Percentiles rank a stretch among this genome's conserved stretches.
Evolutionary conservation across 768 basidiomycete genomes (phyloP).

Genomic region (Agrocybe praecox): DNA sequence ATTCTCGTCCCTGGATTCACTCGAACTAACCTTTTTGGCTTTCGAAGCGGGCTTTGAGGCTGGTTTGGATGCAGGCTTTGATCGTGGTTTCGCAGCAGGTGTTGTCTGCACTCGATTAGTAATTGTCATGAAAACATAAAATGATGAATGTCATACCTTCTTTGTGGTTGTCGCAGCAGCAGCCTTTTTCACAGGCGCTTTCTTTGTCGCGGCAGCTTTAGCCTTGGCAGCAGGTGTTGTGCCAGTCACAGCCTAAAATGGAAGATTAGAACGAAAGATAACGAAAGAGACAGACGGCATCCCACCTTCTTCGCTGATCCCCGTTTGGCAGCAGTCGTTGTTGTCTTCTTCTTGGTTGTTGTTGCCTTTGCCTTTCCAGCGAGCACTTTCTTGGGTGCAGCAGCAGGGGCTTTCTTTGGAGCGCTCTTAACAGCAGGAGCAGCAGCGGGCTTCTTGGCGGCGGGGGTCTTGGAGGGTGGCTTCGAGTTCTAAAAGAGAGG

Average conservation of each 20-base stretch:
- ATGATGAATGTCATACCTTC: constrained; percentile 24
- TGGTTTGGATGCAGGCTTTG: constrained; percentile 36
- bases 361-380: constrained; percentile 30
- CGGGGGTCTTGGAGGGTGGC: constrained; percentile 39
- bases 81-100: constrained; percentile 23
- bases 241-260: constrained; percentile 52
- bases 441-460: constrained; percentile 24
- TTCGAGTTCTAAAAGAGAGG: constrained; percentile 44
- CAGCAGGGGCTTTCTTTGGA: constrained; percentile 6
- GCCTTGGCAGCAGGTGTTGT: constrained; percentile 42
- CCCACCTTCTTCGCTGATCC: constrained; percentile 66
- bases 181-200: constrained; percentile 37
- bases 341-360: constrained; percentile 36
- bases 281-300: not conserved
- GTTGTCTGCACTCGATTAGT: constrained; percentile 8
- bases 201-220: constrained; percentile 39
- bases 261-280: not conserved
- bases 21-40: constrained; percentile 31
- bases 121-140: too few relatives aligned
- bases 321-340: constrained; percentile 43
- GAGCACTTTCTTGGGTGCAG: constrained; percentile 26
- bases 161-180: constrained; percentile 23
- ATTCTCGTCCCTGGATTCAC: not conserved
- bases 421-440: constrained; percentile 30
- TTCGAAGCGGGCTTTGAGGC: constrained; percentile 35